Evolutionary conservation across 208 protist species (phyloP).

Genomic region (Wallacemonas sp.): DNA sequence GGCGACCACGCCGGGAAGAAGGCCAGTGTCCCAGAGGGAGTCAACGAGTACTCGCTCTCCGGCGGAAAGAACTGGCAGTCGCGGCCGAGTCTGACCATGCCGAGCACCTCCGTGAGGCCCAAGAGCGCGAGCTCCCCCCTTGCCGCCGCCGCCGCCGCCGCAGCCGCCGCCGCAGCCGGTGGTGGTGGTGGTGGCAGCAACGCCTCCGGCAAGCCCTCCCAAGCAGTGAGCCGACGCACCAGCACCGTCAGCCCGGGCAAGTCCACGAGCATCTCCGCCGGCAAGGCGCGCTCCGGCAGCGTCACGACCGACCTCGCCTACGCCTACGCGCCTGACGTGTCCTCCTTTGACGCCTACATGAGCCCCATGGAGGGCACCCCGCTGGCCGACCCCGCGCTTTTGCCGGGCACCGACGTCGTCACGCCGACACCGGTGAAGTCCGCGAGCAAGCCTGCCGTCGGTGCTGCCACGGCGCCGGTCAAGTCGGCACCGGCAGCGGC

Average conservation of each 20-base stretch:
- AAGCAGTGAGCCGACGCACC: not conserved
- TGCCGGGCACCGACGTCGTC: too few relatives aligned
- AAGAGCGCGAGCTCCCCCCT: too few relatives aligned
- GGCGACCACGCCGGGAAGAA: too few relatives aligned
- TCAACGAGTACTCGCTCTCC: not conserved
- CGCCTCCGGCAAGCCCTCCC: too few relatives aligned
- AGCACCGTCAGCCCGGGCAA: not conserved
- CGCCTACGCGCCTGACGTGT: slow-evolving; percentile 4
- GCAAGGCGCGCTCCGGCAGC: not conserved
- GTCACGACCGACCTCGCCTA: not conserved
- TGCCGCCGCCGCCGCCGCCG: too few relatives aligned
- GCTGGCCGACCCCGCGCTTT: not conserved
- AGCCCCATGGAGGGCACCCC: not conserved
- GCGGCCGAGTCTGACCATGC: not conserved
- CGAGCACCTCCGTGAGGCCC: not conserved
- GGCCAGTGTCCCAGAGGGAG: not conserved
- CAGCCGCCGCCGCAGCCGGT: too few relatives aligned
- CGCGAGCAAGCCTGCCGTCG: not conserved
- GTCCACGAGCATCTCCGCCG: not conserved
- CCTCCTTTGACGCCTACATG: slow-evolving; percentile 4
- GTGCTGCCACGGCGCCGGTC: too few relatives aligned
- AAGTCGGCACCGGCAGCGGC: too few relatives aligned
- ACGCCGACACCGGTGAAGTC: not conserved
- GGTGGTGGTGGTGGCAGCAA: too few relatives aligned
- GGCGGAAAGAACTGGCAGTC: not conserved